These are phyloP conservation scores for Fusarium buxicola DNA, from an alignment of 2,329 filamentous ascomycete genomes.

Conservation along the genomic window DNA sequence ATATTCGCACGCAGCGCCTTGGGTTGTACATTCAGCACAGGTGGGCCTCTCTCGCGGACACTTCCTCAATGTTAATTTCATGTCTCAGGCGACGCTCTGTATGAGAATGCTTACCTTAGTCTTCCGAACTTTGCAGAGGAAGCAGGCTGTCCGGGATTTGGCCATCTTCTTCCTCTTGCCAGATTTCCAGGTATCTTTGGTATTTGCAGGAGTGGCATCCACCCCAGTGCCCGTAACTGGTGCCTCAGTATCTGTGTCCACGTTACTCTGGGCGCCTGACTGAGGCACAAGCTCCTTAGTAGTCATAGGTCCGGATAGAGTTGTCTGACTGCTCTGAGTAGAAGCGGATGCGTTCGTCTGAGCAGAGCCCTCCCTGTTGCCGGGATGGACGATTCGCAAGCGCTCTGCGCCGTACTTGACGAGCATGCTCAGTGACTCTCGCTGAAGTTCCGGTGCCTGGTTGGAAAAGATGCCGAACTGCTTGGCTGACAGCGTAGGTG, in stretches of 20 bases:
- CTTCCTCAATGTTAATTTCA: slow-evolving; percentile 39
- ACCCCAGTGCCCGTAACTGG: slow-evolving; percentile 6
- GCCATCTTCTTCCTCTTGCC: slow-evolving; percentile 36
- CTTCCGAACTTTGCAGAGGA: slow-evolving; percentile 52
- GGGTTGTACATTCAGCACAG: slow-evolving; percentile 53
- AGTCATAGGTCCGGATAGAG: slow-evolving; percentile 45
- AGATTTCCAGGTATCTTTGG: slow-evolving; percentile 6
- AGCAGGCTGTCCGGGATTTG: slow-evolving; percentile 53
- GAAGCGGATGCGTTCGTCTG: slow-evolving; percentile 42
- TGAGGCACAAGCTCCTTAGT: slow-evolving; percentile 49
- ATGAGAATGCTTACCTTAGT: slow-evolving; percentile 51
- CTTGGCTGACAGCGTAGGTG: slow-evolving; percentile 62
- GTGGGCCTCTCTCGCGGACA: slow-evolving; percentile 56
- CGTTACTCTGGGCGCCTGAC: slow-evolving; percentile 27
- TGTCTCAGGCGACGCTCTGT: background rate
- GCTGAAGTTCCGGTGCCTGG: slow-evolving; percentile 66
- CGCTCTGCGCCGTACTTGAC: slow-evolving; percentile 68
- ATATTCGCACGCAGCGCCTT: slow-evolving; percentile 54
- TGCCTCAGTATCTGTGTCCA: slow-evolving; percentile 20
- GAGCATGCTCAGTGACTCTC: slow-evolving; percentile 67
- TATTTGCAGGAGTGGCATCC: slow-evolving; percentile 4
- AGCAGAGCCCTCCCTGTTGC: slow-evolving; percentile 51
- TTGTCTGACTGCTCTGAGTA: slow-evolving; percentile 38
- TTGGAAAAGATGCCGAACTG: slow-evolving; percentile 71
- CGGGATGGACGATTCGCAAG: slow-evolving; percentile 67